Base-by-base conservation (phyloP, 2,329 filamentous ascomycete species). In the Alternaria conjuncta region DNA sequence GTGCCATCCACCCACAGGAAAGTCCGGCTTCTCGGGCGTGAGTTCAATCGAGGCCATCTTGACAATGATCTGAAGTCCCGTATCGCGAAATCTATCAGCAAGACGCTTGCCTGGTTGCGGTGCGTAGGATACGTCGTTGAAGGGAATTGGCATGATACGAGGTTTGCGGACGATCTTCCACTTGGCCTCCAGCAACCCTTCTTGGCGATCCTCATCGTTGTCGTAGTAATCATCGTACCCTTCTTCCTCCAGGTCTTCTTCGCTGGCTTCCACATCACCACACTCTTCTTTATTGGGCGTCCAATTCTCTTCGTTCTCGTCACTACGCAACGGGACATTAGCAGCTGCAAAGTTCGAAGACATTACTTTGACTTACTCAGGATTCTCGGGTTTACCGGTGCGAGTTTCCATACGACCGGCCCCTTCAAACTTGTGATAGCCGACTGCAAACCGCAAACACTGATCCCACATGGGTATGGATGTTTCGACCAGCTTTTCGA, bases 11-110 rank as follows among this genome's bases (percentile, higher is more conserved):
- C 86, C 86, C 15, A 85, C 85, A 0, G 78, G 75, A 65, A 88
- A 90, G 0, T 71, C 71, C 0, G 88, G 86, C 3, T 87, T 84
- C 18, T 87, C 85, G 0, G 89, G 89, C 0, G 84, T 87, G 1
- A 90, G 80, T 45, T 89, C 82, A 55, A 90, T 86, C 36, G 83
- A 85, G 2, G 87, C 84, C 66, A 92, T 80, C 71, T 90, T 90
- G 30, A 90, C 84, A 54, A 91, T 88, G 36, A 91, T 76, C 68
- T 92, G 89, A 4, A 91, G 71, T 5, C 73, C 71, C 28, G 66
- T 60, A 10, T 64, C 36, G 15, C 25, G 47, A 32, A 65, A 74
- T 2, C 30, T 61, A 11, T 72, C 65, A 11, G 57, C 15, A n/a
- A 73, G 65, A 12, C 62, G 62, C 20, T 60, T 41, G 12, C 51